These are phyloP conservation scores for Neoboletus magnificus DNA, from an alignment of 768 basidiomycete genomes.

Conservation along the genomic window DNA sequence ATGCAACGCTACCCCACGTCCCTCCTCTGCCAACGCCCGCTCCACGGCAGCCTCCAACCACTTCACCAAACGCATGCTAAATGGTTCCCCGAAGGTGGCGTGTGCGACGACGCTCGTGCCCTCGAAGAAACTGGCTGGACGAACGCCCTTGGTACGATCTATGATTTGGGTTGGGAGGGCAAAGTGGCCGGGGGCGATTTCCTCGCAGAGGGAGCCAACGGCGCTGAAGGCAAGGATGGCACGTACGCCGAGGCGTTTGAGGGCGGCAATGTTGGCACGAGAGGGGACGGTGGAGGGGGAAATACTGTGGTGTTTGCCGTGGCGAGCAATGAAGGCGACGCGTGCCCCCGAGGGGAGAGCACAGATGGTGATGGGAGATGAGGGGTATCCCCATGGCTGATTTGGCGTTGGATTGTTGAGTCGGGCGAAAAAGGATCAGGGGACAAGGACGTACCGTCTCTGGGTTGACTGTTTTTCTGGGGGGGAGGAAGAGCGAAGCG, in stretches of 20 bases:
- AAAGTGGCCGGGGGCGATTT: conserved; percentile 88
- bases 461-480: conserved; percentile 61
- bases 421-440: background rate
- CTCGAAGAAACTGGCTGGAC: conserved; percentile 87
- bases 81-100: conserved; percentile 92
- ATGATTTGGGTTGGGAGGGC: conserved; percentile 89
- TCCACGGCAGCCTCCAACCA: conserved; percentile 68
- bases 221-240: conserved; percentile 93
- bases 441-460: conserved; percentile 60
- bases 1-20: conserved; percentile 65
- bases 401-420: background rate
- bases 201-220: conserved; percentile 92
- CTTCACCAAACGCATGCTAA: conserved; percentile 56
- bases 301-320: conserved; percentile 79
- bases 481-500: background rate
- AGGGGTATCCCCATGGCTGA: conserved; percentile 92
- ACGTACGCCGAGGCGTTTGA: conserved; percentile 87
- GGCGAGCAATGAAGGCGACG: conserved; percentile 90
- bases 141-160: conserved; percentile 91
- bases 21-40: conserved; percentile 58
- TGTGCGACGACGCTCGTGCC: conserved; percentile 83
- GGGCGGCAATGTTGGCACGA: conserved; percentile 92
- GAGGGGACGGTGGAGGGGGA: conserved; percentile 77
- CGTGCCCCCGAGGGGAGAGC: conserved; percentile 76
- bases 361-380: conserved; percentile 89